Percentiles rank a stretch among this genome's conserved stretches.
These are phyloP conservation scores for Chrysanthemum lavandulifolium DNA, from an alignment of 129 eudicot genomes.

Conservation along the genomic window DNA sequence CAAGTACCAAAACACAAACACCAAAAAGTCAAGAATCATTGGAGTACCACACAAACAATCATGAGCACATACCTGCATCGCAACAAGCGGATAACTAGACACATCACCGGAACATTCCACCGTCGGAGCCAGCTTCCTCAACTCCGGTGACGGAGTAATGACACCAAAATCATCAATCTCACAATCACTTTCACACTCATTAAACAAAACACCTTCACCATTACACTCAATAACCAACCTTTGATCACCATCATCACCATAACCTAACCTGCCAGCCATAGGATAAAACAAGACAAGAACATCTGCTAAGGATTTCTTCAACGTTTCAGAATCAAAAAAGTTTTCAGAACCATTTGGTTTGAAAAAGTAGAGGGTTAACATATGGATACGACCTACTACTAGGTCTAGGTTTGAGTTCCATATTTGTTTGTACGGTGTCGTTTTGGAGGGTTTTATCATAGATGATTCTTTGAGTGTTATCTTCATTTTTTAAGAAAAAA, in stretches of 20 bases:
- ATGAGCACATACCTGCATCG: conserved; percentile 28
- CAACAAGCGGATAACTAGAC: conserved; percentile 31
- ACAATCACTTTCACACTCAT: conserved; percentile 41
- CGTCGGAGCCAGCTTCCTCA: conserved; percentile 24
- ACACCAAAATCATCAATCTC: conserved; percentile 32
- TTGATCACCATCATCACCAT: conserved; percentile 10
- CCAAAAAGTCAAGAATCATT: neutral
- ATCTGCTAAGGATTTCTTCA: conserved; percentile 24
- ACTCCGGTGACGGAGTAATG: conserved; percentile 28
- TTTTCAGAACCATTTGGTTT: conserved; percentile 27
- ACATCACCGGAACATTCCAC: conserved; percentile 36
- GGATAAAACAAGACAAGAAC: conserved; percentile 28
- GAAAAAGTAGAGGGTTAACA: conserved; percentile 37
- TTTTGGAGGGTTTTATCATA: conserved; percentile 34
- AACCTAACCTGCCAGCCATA: conserved; percentile 26
- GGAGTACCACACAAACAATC: neutral
- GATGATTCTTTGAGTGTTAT: conserved; percentile 33
- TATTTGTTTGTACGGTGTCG: conserved; percentile 29
- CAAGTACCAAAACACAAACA: neutral
- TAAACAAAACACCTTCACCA: conserved; percentile 42
- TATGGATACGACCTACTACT: conserved; percentile 37
- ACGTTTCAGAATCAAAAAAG: conserved; percentile 18
- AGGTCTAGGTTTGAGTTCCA: conserved; percentile 51
- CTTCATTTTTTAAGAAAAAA: conserved; percentile 19
- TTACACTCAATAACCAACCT: conserved; percentile 29